Evolutionary conservation across 306 rosid genomes (phyloP), one percentile per base, ranked within the genome.

Genomic region (Hippophae rhamnoides): DNA sequence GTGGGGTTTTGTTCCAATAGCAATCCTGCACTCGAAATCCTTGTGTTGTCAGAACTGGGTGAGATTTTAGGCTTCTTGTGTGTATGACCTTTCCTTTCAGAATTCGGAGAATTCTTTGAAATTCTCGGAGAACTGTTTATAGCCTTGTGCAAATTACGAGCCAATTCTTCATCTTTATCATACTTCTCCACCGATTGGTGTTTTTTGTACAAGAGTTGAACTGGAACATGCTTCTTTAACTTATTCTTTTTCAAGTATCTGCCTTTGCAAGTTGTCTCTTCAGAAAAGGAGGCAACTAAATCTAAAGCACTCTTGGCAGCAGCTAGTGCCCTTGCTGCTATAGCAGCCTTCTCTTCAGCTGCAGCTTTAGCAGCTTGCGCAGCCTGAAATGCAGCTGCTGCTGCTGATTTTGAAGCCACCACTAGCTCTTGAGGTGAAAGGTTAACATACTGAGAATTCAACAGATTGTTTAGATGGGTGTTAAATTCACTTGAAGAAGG

Each of bases 51-150:
- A 23, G 62, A 64, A 73, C 83, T 76, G n/a, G 84, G 63, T 46
- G 79, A 79, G 69, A 71, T 63, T 79, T 76, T 87, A 50, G 79
- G 83, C 79, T 54, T 85, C 87, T 79, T 90, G 63, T 76, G 72
- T 76, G 77, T 85, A 64, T 75, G 76, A 61, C 86, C 81, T 65
- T 74, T 89, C 5, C 68, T 76, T 53, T 81, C 86, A 43, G 95
- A 66, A 61, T 81, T 75, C 12, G 97, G 71, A 63, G 89, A 85
- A 42, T 66, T 81, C 81, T 74, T 87, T 2, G 83, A 65, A 63
- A 85, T 90, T 78, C 97, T 83, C 1, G 97, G 94, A 26, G 97
- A 90, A 77, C 96, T 90, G 68, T 90, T 90, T 52, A 90, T 90
- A 43, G 89, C 94, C 64, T 86, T 81, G 56, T 87, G 97, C 81